Percentiles rank a stretch among this genome's conserved stretches.
Conservation (phyloP, 129 eudicot genomes). For the Saussurea involucrata region DNA sequence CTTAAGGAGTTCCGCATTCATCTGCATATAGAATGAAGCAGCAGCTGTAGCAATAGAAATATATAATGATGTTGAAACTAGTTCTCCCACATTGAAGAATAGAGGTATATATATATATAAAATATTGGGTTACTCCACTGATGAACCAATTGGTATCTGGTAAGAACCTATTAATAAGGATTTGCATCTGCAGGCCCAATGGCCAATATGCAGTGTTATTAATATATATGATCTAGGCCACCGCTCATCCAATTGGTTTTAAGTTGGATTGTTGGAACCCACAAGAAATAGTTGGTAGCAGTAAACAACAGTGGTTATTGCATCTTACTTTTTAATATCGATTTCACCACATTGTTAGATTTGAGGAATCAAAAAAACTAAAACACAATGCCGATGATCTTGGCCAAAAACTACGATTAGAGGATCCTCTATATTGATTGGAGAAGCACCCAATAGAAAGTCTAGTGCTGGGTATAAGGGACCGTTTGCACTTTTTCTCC, state of each 20-base stretch:
- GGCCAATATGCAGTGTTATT: not conserved
- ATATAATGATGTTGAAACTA: not conserved
- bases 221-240: not conserved
- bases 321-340: not conserved
- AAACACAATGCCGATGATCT: not conserved
- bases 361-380: not conserved
- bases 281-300: not conserved
- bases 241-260: not conserved
- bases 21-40: slow-evolving; percentile 40
- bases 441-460: not conserved
- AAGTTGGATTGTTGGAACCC: not conserved
- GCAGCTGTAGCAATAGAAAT: not conserved
- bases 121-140: not conserved
- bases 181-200: not conserved
- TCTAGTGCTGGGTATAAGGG: not conserved
- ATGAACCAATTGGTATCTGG: not conserved
- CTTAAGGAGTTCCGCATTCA: slow-evolving; percentile 65
- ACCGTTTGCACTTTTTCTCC: not conserved
- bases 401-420: not conserved
- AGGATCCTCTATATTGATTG: not conserved
- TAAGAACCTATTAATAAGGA: not conserved
- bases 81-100: not conserved
- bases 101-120: not conserved
- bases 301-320: not conserved
- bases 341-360: not conserved